Evolutionary conservation across 2,329 filamentous ascomycete genomes (phyloP).

Genomic region (Colletotrichum higginsianum): DNA sequence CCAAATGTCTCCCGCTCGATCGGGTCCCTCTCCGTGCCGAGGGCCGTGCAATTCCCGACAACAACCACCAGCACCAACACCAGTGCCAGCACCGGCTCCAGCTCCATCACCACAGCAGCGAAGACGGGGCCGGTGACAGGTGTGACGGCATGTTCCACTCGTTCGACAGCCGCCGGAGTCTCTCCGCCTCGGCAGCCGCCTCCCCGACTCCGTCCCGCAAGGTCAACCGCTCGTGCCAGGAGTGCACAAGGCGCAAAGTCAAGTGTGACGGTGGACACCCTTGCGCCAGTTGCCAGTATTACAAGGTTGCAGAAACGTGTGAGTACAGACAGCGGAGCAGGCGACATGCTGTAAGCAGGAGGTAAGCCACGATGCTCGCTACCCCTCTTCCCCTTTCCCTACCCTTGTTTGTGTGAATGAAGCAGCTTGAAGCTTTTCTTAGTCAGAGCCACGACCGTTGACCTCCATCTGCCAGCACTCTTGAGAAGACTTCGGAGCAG

Average conservation of each 20-base stretch:
- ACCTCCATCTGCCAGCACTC: slow-evolving; percentile 43
- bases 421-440: background rate
- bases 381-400: background rate
- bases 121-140: background rate
- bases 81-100: background rate
- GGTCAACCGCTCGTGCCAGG: slow-evolving; percentile 48
- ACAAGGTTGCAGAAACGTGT: slow-evolving; percentile 47
- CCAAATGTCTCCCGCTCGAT: slow-evolving; percentile 22
- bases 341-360: slow-evolving; percentile 50
- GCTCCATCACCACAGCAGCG: background rate
- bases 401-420: no score
- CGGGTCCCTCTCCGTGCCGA: slow-evolving; percentile 16
- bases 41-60: slow-evolving; percentile 24
- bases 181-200: slow-evolving; percentile 6
- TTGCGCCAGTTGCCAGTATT: slow-evolving; percentile 56
- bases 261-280: slow-evolving; percentile 59
- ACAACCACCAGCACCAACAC: slow-evolving; percentile 18
- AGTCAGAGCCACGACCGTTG: background rate
- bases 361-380: slow-evolving; percentile 38
- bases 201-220: slow-evolving; percentile 22
- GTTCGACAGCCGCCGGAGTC: slow-evolving; percentile 32
- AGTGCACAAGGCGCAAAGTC: slow-evolving; percentile 50
- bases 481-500: slow-evolving; percentile 47
- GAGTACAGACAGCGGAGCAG: slow-evolving; percentile 50
- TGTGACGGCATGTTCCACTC: slow-evolving; percentile 37